These are phyloP conservation scores for Russula foetens DNA, from an alignment of 768 basidiomycete species.

Conservation along the genomic window DNA sequence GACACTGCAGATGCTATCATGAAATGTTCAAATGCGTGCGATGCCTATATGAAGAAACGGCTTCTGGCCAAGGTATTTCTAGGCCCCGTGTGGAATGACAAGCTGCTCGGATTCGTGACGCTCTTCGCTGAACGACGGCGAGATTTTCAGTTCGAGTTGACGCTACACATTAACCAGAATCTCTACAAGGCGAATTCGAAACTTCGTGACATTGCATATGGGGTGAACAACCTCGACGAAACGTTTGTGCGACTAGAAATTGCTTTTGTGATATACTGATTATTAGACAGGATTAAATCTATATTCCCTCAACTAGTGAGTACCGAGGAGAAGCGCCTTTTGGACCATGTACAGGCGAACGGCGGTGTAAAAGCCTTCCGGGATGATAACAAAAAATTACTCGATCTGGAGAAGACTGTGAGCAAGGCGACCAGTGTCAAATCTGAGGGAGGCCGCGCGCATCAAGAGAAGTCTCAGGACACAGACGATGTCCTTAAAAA, in stretches of 20 bases:
- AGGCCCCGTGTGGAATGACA: constrained; percentile 25
- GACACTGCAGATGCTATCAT: constrained; percentile 26
- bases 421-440: not conserved
- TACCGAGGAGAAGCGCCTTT: constrained; percentile 15
- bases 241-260: constrained; percentile 7
- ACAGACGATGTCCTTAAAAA: no score
- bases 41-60: constrained; percentile 27
- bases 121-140: constrained; percentile 22
- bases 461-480: not conserved
- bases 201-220: constrained; percentile 11
- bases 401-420: constrained; percentile 15
- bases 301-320: constrained; percentile 14
- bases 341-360: constrained; percentile 14
- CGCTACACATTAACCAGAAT: constrained; percentile 22
- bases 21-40: constrained; percentile 27
- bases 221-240: constrained; percentile 6
- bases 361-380: constrained; percentile 22
- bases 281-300: constrained; percentile 19
- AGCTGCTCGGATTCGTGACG: constrained; percentile 21
- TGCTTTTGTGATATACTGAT: not conserved
- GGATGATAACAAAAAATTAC: constrained; percentile 16
- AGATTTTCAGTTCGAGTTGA: constrained; percentile 26
- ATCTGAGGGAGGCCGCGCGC: not conserved
- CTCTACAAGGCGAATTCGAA: not conserved
- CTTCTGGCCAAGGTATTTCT: constrained; percentile 25